phyloP scores from a whole-genome alignment of 140 eudicot genomes.

The Stevia rebaudiana region DNA sequence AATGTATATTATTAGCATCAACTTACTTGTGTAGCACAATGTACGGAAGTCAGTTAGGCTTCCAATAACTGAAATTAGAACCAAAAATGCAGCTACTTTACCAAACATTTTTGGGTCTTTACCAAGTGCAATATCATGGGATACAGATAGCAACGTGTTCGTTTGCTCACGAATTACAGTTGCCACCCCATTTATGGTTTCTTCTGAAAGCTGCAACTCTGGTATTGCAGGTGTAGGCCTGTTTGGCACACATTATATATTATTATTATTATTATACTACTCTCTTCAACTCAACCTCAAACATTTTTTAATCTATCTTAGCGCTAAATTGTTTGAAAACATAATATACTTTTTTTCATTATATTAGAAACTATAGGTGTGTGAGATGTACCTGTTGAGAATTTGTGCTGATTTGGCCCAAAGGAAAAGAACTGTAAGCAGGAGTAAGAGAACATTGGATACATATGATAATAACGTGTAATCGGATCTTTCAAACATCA shows the following conservation, averaged over 20 bases:
- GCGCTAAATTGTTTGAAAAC: background rate
- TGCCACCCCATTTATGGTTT: slow-evolving; percentile 46
- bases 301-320: too few relatives aligned
- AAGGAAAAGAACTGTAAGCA: slow-evolving; percentile 64
- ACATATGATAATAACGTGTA: slow-evolving; percentile 59
- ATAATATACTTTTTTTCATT: background rate
- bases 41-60: slow-evolving; percentile 59
- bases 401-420: slow-evolving; percentile 95
- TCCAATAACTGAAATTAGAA: slow-evolving; percentile 50
- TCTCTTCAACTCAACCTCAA: slow-evolving; percentile 17
- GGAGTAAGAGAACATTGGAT: slow-evolving; percentile 77
- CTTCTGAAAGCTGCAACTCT: slow-evolving; percentile 63
- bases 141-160: slow-evolving; percentile 46
- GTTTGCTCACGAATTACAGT: slow-evolving; percentile 43
- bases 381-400: slow-evolving; percentile 86
- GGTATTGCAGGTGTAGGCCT: slow-evolving; percentile 95
- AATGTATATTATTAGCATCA: background rate
- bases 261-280: background rate
- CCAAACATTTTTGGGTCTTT: slow-evolving; percentile 63
- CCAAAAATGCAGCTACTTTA: slow-evolving; percentile 46
- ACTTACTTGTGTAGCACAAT: slow-evolving; percentile 71
- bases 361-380: background rate
- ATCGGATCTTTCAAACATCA: slow-evolving; percentile 79
- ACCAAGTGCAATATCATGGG: slow-evolving; percentile 66
- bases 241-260: slow-evolving; percentile 22